Conservation (phyloP, 768 basidiomycete species). For the Boletus subparvulus region DNA sequence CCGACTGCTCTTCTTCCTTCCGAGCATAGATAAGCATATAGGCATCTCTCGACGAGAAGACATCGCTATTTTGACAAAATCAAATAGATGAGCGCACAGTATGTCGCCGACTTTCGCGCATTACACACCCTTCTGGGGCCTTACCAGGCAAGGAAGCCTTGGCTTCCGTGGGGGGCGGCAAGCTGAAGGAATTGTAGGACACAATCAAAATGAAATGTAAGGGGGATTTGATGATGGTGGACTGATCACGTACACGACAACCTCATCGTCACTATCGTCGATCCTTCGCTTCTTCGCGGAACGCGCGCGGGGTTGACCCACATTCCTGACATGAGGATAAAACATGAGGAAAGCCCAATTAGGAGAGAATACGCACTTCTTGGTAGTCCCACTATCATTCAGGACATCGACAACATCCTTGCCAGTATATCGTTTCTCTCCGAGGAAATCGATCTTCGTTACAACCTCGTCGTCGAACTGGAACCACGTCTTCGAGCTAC, state of each 20-base stretch:
- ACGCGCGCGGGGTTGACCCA: conserved; percentile 36
- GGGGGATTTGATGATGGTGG: conserved; percentile 12
- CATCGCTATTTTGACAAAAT: conserved; percentile 37
- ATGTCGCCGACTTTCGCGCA: conserved; percentile 61
- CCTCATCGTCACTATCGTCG: conserved; percentile 60
- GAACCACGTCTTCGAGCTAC: conserved; percentile 75
- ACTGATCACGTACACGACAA: conserved; percentile 28
- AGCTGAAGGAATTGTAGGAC: conserved; percentile 18
- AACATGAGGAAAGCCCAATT: background rate
- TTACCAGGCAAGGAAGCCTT: conserved; percentile 26
- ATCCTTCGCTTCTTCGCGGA: conserved; percentile 51
- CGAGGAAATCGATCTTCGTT: conserved; percentile 56
- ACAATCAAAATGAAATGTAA: conserved; percentile 18
- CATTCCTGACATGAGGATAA: conserved; percentile 16
- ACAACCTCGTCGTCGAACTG: conserved; percentile 92
- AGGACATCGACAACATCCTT: conserved; percentile 33
- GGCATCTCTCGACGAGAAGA: conserved; percentile 76
- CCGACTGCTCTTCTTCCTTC: conserved; percentile 26
- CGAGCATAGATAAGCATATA: conserved; percentile 94
- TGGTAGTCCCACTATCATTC: conserved; percentile 21
- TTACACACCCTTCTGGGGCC: conserved; percentile 71
- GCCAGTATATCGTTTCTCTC: conserved; percentile 40
- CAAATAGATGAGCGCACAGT: conserved; percentile 20
- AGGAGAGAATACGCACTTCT: conserved; percentile 26
- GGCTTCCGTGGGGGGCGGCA: conserved; percentile 17